Evolutionary conservation across 1,284 basidiomycete genomes (phyloP), one percentile per base, ranked within the genome.

Genomic region (Papiliotrema flavescens): DNA sequence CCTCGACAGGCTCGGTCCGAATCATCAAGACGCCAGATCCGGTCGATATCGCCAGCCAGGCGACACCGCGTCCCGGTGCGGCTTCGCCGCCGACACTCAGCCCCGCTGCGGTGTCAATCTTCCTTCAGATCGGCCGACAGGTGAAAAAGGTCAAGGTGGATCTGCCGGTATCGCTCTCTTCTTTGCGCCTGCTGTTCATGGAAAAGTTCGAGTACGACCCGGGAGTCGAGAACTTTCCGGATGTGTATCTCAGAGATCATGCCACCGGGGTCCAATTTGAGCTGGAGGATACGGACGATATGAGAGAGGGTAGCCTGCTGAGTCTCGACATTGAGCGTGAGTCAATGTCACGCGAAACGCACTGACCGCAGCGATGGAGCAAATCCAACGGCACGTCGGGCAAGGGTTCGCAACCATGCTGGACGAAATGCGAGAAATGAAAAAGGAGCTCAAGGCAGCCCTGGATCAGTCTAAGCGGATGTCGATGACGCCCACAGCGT

Each of bases 371-470:
- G 92, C 92, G 14, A 84, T 98, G 51, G 95, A 98, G 75, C 95
- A 98, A 75, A 95, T 98, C 73, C 97, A 96, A 74, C 92, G 96
- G 70, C 95, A 98, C 70, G 93, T 98, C 61, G 95, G 98, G 70
- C 71, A 85, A 3, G 91, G 94, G 61, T 90, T 98, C 55, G 85
- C 87, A 0, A 79, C 80, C 1, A 80, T 98, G n/a, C 85, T 90
- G 15, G 85, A 89, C 62, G 45, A 47, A 35, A 40, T 40, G 39
- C 15, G 20, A 17, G 14, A 24, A n/a, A 32, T 51, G 42, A 51
- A 34, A 20, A 11, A 51, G 28, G 95, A 98, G 62, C 83, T 98
- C 71, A 92, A 93, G 63, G 95, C 81, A 5, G 80, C 83, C n/a
- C 51, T 70, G 39, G 67, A 64, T 13, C 78, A 45, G 50, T 75